Base-by-base conservation (phyloP, 2,329 filamentous ascomycete genomes). In the Aspergillus tanneri region DNA sequence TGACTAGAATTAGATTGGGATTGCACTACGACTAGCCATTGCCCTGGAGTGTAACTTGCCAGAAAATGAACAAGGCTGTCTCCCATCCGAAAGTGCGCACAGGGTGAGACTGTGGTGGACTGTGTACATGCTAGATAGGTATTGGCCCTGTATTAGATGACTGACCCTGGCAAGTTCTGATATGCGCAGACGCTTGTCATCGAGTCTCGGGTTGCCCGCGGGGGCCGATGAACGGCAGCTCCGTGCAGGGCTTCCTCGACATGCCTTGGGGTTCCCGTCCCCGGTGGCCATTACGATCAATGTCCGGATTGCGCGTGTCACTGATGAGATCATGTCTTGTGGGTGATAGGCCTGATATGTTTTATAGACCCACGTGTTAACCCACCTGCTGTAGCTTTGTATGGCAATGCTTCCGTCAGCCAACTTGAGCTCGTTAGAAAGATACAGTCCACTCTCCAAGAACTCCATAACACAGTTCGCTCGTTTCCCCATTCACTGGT, bases 81-180 rank as follows among this genome's bases (percentile, higher is more conserved):
- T 59, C 16, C 57, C 57, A 1, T 59, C 57, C 8, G 46, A 60
- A 22, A 47, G 46, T 34, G 52, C 56, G 18, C 57, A 59, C 30
- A 39, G 56, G 22, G 36, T 59, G 21, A 44, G 57, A n/a, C 43
- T 60, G 10, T 60, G 56, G 56, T 60, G 56, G 57, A 59, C 56
- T 5, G 54, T 60, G 5, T 60, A 60, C 14, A 60, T 60, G 57
- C 45, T 60, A 5, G 57, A 59, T 16, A 43, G 57, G 57, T 59
- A 52, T 18, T 11, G 37, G 4, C 22, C 18, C 5, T 19, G 32
- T 9, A 8, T 43, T 16, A 39, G 11, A 4, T 36, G 4, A 38
- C 8, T 32, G n/a, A n/a, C n/a, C n/a, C n/a, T n/a, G n/a, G n/a
- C n/a, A 30, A 25, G 3, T 25, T 3, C 1, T 24, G 7, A 11